Percentiles rank a stretch among this genome's conserved stretches.
Conservation (phyloP, 768 basidiomycete genomes). For the Suillus decipiens region DNA sequence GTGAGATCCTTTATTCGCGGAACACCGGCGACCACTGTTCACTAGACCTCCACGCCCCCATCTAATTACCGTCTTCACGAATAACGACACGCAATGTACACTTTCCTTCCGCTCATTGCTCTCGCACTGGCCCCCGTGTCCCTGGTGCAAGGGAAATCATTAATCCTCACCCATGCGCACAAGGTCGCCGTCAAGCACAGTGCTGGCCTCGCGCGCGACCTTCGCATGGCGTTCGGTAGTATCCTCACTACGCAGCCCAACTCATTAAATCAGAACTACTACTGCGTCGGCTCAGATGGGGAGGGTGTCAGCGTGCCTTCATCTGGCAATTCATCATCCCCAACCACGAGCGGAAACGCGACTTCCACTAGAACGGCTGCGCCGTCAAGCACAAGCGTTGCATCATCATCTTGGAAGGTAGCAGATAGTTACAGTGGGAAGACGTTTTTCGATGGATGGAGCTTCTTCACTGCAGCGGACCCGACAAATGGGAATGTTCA, state of each 20-base stretch:
- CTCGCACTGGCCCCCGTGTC: constrained; percentile 32
- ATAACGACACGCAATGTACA: constrained; percentile 26
- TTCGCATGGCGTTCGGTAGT: constrained; percentile 63
- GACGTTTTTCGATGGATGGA: constrained; percentile 82
- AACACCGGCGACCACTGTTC: not conserved
- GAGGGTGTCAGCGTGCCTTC: constrained; percentile 24
- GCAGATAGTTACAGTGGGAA: constrained; percentile 60
- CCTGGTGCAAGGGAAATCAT: constrained; percentile 24
- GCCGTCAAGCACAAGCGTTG: constrained; percentile 22
- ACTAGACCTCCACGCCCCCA: not conserved
- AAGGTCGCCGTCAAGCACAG: constrained; percentile 58
- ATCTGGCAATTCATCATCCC: constrained; percentile 18
- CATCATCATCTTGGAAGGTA: constrained; percentile 60
- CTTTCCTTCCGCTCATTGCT: constrained; percentile 28
- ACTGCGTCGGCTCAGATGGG: constrained; percentile 32
- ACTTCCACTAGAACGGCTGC: constrained; percentile 16
- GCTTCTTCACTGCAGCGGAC: constrained; percentile 68
- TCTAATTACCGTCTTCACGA: constrained; percentile 10
- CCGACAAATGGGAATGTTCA: constrained; percentile 76
- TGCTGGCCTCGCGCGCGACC: constrained; percentile 62
- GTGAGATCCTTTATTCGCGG: constrained; percentile 25
- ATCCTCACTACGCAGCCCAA: constrained; percentile 48
- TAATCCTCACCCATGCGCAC: constrained; percentile 49
- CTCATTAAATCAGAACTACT: constrained; percentile 33
- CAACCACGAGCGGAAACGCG: constrained; percentile 17